Evolutionary conservation across 139 green algal genomes (phyloP).

Genomic region (Astrephomene gubernaculifera): DNA sequence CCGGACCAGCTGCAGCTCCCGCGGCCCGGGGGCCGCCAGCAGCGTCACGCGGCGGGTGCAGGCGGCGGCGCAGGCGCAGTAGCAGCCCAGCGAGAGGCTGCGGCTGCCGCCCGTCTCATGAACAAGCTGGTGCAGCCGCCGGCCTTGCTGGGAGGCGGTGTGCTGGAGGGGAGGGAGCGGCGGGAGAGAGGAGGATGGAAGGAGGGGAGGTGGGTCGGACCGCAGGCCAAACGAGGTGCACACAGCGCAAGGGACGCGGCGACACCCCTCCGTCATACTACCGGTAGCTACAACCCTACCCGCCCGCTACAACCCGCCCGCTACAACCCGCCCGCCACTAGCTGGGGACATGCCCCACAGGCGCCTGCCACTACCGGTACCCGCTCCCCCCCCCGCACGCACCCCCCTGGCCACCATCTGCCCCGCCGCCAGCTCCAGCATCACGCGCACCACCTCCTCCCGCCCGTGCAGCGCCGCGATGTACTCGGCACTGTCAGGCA

Average conservation of each 20-base stretch:
- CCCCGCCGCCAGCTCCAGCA: neutral
- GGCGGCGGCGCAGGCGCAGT: slow-evolving; percentile 9
- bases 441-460: slow-evolving; percentile 17
- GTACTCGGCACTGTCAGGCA: neutral
- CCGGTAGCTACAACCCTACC: too few relatives aligned
- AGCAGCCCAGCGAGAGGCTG: neutral
- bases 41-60: too few relatives aligned
- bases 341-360: too few relatives aligned
- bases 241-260: too few relatives aligned
- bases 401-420: slow-evolving; percentile 3
- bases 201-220: too few relatives aligned
- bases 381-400: neutral
- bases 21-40: neutral
- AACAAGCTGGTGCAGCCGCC: slow-evolving; percentile 10
- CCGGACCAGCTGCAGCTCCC: neutral
- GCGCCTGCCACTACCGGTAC: too few relatives aligned
- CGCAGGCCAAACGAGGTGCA: too few relatives aligned
- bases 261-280: too few relatives aligned
- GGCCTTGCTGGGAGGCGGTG: too few relatives aligned
- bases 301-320: too few relatives aligned
- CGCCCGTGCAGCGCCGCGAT: neutral
- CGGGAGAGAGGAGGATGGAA: too few relatives aligned
- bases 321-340: too few relatives aligned
- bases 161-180: neutral
- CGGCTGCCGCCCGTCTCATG: slow-evolving; percentile 30